phyloP scores from a whole-genome alignment of 2,329 filamentous ascomycete genomes.

The Fusarium sp. region DNA sequence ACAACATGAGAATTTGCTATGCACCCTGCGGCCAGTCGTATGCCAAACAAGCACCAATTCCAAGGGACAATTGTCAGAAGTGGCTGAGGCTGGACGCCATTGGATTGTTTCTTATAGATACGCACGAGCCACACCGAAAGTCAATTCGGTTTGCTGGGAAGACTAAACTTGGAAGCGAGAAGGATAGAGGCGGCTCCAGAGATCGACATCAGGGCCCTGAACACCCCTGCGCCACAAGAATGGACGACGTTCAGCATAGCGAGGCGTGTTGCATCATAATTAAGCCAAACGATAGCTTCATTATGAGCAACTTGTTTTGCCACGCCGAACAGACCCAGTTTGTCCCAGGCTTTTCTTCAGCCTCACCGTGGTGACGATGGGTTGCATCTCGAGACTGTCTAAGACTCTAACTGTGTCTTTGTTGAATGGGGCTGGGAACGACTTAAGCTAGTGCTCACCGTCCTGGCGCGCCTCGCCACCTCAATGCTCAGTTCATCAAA shows the following conservation, averaged over 20 bases:
- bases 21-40: background rate
- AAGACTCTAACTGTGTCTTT: slow-evolving; percentile 5
- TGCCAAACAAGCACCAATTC: background rate
- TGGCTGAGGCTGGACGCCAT: background rate
- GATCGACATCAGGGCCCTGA: slow-evolving; percentile 26
- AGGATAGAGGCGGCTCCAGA: slow-evolving; percentile 6
- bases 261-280: slow-evolving; percentile 13
- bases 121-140: slow-evolving; percentile 37
- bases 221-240: slow-evolving; percentile 27
- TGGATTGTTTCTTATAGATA: slow-evolving; percentile 2
- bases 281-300: slow-evolving; percentile 5
- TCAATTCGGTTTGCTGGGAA: slow-evolving; percentile 15
- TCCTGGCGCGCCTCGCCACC: slow-evolving; percentile 19
- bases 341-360: slow-evolving; percentile 19
- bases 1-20: background rate
- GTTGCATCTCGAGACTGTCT: slow-evolving; percentile 2
- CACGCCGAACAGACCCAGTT: background rate
- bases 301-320: slow-evolving; percentile 1
- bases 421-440: slow-evolving; percentile 7
- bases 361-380: slow-evolving; percentile 15
- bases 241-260: slow-evolving; percentile 2
- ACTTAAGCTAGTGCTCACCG: slow-evolving; percentile 4
- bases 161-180: slow-evolving; percentile 36
- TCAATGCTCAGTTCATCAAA: slow-evolving; percentile 11
- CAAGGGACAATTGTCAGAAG: slow-evolving; percentile 1